Percentiles rank a stretch among this genome's conserved stretches.
Conservation (phyloP, 306 rosid genomes). For the Cicer chorassanicum region DNA sequence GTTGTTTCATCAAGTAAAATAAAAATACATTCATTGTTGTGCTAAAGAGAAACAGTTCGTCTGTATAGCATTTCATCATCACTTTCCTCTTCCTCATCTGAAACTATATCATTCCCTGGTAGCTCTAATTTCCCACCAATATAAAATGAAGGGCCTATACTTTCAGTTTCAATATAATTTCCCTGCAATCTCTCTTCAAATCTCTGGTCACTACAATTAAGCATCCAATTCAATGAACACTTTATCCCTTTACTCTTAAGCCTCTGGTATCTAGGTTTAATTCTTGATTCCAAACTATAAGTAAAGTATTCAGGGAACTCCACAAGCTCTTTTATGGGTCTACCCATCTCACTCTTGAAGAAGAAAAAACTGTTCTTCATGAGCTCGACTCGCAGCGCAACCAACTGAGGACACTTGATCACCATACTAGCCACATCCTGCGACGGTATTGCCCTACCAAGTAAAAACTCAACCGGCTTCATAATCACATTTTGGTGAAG, state of each 20-base stretch:
- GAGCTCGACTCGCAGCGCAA: slow-evolving; percentile 69
- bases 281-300: slow-evolving; percentile 90
- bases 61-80: slow-evolving; percentile 79
- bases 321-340: slow-evolving; percentile 79
- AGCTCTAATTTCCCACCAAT: slow-evolving; percentile 90
- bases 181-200: slow-evolving; percentile 95
- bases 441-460: slow-evolving; percentile 60
- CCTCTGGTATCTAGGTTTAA: slow-evolving; percentile 81
- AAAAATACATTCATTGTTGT: slow-evolving; percentile 6
- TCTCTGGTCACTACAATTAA: slow-evolving; percentile 90
- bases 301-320: slow-evolving; percentile 91
- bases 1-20: slow-evolving; percentile 36
- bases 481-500: slow-evolving; percentile 81
- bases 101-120: slow-evolving; percentile 68
- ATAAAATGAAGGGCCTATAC: slow-evolving; percentile 69
- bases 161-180: slow-evolving; percentile 78
- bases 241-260: slow-evolving; percentile 77
- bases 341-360: slow-evolving; percentile 87
- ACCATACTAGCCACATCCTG: slow-evolving; percentile 81
- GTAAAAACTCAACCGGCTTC: slow-evolving; percentile 81
- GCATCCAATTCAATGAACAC: slow-evolving; percentile 83
- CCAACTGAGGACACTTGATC: slow-evolving; percentile 76
- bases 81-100: slow-evolving; percentile 83
- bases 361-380: slow-evolving; percentile 88
- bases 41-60: slow-evolving; percentile 73